Conservation (phyloP, 2,329 filamentous ascomycete species). For the Curvularia sp. region DNA sequence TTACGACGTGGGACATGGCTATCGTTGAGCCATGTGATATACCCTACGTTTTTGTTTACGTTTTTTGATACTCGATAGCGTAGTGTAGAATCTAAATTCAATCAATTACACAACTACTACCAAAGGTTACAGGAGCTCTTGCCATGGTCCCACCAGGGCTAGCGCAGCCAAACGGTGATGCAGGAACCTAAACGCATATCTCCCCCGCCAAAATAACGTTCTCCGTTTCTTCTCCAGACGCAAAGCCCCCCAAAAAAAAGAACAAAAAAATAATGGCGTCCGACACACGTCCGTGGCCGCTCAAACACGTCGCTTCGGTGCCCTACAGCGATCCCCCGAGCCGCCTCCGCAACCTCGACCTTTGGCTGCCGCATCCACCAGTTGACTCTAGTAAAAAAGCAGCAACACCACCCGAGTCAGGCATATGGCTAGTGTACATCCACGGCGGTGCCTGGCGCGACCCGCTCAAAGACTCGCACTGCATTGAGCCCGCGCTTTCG, state of each 20-base stretch:
- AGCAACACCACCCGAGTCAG: constrained; percentile 9
- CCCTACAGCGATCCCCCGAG: constrained; percentile 39
- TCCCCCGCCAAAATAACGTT: neutral
- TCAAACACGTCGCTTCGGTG: constrained; percentile 29
- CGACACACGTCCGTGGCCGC: constrained; percentile 15
- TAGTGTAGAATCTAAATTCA: constrained; percentile 19
- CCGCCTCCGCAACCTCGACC: constrained; percentile 53
- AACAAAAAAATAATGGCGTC: constrained; percentile 25
- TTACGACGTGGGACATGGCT: constrained; percentile 12
- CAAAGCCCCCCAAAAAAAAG: neutral
- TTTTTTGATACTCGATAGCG: constrained; percentile 13
- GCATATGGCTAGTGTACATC: constrained; percentile 53
- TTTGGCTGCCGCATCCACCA: constrained; percentile 47
- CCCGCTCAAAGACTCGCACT: constrained; percentile 49
- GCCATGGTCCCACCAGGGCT: neutral
- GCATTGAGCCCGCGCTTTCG: constrained; percentile 48
- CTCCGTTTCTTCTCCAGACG: neutral
- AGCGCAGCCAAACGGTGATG: neutral
- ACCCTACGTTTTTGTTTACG: constrained; percentile 12
- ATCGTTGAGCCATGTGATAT: constrained; percentile 5
- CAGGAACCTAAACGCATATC: neutral
- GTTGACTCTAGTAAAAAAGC: constrained; percentile 1
- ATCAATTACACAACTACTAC: constrained; percentile 3
- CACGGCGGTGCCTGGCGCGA: constrained; percentile 62
- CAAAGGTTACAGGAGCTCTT: neutral